phyloP scores from a whole-genome alignment of 345 rosid genomes.

The Litchi chinensis region DNA sequence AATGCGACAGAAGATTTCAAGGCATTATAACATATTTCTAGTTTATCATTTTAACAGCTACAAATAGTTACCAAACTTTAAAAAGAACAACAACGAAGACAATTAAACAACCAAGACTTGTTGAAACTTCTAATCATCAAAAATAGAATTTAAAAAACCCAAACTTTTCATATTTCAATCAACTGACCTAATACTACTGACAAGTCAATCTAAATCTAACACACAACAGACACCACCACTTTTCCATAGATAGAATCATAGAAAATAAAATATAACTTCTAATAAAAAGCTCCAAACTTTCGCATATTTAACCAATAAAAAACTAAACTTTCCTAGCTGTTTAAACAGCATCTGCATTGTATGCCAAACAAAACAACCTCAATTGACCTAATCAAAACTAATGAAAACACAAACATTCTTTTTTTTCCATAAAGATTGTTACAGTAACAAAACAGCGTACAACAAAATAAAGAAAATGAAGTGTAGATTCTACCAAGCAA shows the following conservation, averaged over 20 bases:
- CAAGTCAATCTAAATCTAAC: neutral
- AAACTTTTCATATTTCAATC: neutral
- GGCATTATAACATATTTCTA: neutral
- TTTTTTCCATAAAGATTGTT: neutral
- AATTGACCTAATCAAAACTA: neutral
- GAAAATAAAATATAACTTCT: too few species aligned
- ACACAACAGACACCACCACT: neutral
- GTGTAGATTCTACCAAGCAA: slow-evolving; percentile 1
- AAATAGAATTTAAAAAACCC: neutral
- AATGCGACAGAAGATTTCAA: neutral
- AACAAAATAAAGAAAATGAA: neutral
- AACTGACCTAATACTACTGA: neutral
- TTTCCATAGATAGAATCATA: too few species aligned
- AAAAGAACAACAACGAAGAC: neutral
- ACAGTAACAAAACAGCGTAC: slow-evolving; percentile 9
- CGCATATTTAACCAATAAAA: neutral
- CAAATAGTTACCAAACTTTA: neutral
- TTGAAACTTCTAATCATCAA: neutral
- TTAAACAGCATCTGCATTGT: neutral
- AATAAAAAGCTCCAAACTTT: neutral
- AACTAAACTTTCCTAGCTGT: neutral
- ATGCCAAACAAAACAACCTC: neutral
- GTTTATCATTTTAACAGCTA: neutral
- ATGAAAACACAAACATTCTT: neutral
- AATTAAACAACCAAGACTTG: neutral